Conservation (phyloP, 2,329 filamentous ascomycete species). For the Colletotrichum endophyticum region DNA sequence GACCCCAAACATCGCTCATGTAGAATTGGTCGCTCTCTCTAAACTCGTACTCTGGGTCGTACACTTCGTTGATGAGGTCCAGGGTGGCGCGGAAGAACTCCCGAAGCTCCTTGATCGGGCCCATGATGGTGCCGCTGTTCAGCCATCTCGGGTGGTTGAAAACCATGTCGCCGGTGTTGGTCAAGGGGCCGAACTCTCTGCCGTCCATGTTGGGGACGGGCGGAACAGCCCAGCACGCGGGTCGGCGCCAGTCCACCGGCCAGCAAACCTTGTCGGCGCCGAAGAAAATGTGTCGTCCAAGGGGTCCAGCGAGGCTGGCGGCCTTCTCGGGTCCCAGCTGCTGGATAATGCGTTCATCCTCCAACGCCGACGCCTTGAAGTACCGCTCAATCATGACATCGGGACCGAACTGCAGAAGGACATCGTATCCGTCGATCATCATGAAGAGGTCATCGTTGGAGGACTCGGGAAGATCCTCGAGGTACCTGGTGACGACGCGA, state of each 20-base stretch:
- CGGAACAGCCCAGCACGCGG: conserved; percentile 46
- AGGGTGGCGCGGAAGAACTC: conserved; percentile 33
- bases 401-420: conserved; percentile 69
- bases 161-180: conserved; percentile 32
- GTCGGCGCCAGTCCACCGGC: conserved; percentile 37
- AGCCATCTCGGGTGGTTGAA: conserved; percentile 43
- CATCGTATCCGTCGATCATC: conserved; percentile 67
- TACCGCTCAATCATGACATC: conserved; percentile 69
- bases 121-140: conserved; percentile 52
- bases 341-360: conserved; percentile 54
- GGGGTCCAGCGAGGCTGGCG: conserved; percentile 31
- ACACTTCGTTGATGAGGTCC: conserved; percentile 35
- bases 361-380: conserved; percentile 55
- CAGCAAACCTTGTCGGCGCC: conserved; percentile 51
- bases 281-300: conserved; percentile 46
- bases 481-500: conserved; percentile 38
- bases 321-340: conserved; percentile 48
- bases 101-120: conserved; percentile 37
- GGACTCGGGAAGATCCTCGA: conserved; percentile 28
- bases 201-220: conserved; percentile 33
- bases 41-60: conserved; percentile 33
- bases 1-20: conserved; percentile 44
- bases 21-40: conserved; percentile 48
- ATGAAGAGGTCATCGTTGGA: conserved; percentile 65
- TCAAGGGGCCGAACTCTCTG: conserved; percentile 39